Percentiles rank a stretch among this genome's conserved stretches.
Conservation (phyloP, 2,329 filamentous ascomycete species). For the Magnaporthiopsis incrustans region DNA sequence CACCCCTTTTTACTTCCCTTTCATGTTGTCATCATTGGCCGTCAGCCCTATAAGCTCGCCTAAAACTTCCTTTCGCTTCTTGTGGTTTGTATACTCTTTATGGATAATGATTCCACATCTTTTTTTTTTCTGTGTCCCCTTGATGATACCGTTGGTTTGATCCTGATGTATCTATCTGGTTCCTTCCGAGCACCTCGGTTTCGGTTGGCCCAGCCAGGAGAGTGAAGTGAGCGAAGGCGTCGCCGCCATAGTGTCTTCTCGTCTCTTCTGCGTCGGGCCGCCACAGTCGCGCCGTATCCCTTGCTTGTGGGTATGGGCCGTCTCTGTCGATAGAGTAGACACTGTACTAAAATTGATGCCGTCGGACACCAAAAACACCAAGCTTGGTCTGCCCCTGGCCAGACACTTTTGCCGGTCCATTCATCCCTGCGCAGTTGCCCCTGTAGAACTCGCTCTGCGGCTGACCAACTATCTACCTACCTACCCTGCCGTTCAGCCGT, state of each 20-base stretch:
- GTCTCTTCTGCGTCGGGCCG: neutral
- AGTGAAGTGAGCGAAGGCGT: neutral
- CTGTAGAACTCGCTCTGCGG: too few species aligned
- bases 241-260: neutral
- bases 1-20: neutral
- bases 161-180: too few species aligned
- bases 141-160: neutral
- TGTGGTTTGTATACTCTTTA: neutral
- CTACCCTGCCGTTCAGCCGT: neutral
- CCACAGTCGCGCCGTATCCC: neutral
- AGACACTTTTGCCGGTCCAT: too few species aligned
- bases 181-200: neutral
- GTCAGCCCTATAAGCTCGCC: neutral
- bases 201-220: too few species aligned
- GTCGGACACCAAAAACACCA: neutral
- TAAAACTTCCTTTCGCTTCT: neutral
- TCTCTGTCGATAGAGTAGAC: neutral
- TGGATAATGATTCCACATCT: neutral
- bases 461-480: neutral
- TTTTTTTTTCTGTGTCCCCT: neutral
- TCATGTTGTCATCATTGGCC: neutral
- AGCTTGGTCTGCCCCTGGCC: too few species aligned
- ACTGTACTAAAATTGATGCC: neutral
- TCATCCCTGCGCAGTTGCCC: too few species aligned
- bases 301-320: neutral